phyloP scores from a whole-genome alignment of 306 rosid genomes.

The Arachis stenosperma region DNA sequence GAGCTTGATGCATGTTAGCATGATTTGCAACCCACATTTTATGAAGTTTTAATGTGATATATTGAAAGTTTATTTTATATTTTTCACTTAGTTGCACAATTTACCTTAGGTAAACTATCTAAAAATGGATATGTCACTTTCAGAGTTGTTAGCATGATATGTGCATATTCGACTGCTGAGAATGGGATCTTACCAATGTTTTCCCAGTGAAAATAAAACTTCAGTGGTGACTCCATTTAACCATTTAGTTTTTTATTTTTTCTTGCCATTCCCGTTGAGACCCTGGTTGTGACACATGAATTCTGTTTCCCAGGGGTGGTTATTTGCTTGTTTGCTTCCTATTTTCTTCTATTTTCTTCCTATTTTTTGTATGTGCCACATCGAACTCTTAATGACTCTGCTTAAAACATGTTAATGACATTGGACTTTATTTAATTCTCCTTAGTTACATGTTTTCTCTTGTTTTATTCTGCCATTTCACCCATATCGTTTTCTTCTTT shows the following conservation, averaged over 20 bases:
- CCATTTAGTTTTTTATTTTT: no score
- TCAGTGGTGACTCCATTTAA: no score
- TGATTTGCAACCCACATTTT: conserved; percentile 23
- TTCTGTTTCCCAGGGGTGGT: neutral
- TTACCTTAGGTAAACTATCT: no score
- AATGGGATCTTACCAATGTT: no score
- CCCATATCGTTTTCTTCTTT: neutral
- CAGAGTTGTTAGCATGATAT: no score
- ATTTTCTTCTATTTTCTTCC: neutral
- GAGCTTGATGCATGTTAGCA: neutral
- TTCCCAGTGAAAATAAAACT: no score
- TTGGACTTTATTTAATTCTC: neutral
- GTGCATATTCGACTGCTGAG: no score
- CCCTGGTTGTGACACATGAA: no score
- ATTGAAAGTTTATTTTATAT: no score
- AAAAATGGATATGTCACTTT: no score
- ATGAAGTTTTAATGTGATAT: neutral
- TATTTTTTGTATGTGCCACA: neutral
- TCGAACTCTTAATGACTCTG: neutral
- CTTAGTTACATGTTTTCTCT: neutral
- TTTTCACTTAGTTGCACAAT: no score
- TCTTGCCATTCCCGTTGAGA: no score
- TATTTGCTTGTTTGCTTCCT: neutral
- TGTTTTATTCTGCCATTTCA: neutral
- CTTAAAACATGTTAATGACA: neutral